A percentile compares a stretch with the other conserved stretches of the same genome.
phyloP scores from a whole-genome alignment of 805 yeast species.

The Spencermartinsiella europaea region DNA sequence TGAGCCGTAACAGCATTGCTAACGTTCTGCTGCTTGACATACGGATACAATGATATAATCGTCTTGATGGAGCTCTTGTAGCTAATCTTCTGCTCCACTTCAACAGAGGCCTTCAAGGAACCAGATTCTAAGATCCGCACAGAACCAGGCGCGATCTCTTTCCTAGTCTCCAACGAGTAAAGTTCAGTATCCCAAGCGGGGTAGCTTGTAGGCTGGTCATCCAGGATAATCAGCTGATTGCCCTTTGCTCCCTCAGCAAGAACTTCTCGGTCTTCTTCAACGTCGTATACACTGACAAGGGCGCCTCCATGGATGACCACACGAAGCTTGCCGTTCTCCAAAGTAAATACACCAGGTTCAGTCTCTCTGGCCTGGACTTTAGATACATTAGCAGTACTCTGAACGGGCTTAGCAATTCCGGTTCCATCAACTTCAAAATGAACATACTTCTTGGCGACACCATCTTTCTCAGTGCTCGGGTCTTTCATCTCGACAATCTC shows the following conservation, averaged over 20 bases:
- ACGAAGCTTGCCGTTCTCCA: constrained; percentile 57
- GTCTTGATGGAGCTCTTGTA: constrained; percentile 56
- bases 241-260: constrained; percentile 62
- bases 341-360: constrained; percentile 39
- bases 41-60: constrained; percentile 62
- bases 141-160: constrained; percentile 41
- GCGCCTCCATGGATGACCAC: constrained; percentile 60
- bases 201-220: constrained; percentile 85
- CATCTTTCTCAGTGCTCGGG: constrained; percentile 16
- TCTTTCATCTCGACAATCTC: constrained; percentile 38
- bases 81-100: constrained; percentile 58
- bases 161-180: constrained; percentile 70
- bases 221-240: constrained; percentile 74
- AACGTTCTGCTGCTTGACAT: constrained; percentile 27
- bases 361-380: constrained; percentile 41
- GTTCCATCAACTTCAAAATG: constrained; percentile 4
- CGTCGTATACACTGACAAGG: constrained; percentile 60
- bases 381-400: constrained; percentile 5
- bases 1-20: too few relatives aligned
- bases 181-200: constrained; percentile 99
- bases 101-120: constrained; percentile 57
- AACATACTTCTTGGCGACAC: constrained; percentile 1
- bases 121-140: constrained; percentile 42
- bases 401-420: constrained; percentile 13
- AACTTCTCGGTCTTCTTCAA: constrained; percentile 55